Evolutionary conservation across 192 early-diverging fungal species (phyloP).

Genomic region (Spizellomyces sp.): DNA sequence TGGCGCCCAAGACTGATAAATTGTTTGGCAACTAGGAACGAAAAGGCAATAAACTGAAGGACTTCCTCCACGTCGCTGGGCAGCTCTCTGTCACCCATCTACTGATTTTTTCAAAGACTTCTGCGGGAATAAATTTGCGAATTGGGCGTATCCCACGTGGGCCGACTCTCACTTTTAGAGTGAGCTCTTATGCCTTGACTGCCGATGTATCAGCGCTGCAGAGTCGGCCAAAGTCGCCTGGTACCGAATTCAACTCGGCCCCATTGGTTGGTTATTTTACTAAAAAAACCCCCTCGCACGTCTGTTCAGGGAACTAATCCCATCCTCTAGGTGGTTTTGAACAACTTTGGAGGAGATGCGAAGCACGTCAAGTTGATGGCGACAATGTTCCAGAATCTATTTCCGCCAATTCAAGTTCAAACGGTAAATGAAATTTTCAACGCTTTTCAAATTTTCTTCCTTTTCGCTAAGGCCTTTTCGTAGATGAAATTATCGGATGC

Average conservation of each 20-base stretch:
- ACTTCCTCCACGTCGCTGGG: constrained; percentile 87
- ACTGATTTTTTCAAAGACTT: constrained; percentile 84
- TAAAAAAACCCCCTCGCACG: too few species aligned
- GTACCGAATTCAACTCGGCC: constrained; percentile 72
- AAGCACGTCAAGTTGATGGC: constrained; percentile 90
- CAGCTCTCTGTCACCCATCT: constrained; percentile 88
- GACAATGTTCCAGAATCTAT: constrained; percentile 95
- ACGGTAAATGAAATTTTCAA: constrained; percentile 38
- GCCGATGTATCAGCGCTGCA: constrained; percentile 83
- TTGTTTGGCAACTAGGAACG: constrained; percentile 64
- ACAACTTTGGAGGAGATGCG: constrained; percentile 72
- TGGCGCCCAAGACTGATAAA: not conserved
- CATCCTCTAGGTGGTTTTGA: constrained; percentile 63
- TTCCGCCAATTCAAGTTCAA: constrained; percentile 92
- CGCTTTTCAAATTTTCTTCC: not conserved
- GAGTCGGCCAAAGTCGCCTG: constrained; percentile 74
- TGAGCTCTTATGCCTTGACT: constrained; percentile 76
- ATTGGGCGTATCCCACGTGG: constrained; percentile 88
- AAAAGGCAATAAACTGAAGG: constrained; percentile 87
- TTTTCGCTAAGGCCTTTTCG: constrained; percentile 24
- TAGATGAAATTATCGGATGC: constrained; percentile 86
- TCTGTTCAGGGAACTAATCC: not conserved
- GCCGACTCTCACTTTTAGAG: constrained; percentile 88
- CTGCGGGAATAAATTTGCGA: constrained; percentile 71
- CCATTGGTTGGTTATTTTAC: constrained; percentile 67